Evolutionary conservation across 441 rosid genomes (phyloP).

Genomic region (Populus hybrid): DNA sequence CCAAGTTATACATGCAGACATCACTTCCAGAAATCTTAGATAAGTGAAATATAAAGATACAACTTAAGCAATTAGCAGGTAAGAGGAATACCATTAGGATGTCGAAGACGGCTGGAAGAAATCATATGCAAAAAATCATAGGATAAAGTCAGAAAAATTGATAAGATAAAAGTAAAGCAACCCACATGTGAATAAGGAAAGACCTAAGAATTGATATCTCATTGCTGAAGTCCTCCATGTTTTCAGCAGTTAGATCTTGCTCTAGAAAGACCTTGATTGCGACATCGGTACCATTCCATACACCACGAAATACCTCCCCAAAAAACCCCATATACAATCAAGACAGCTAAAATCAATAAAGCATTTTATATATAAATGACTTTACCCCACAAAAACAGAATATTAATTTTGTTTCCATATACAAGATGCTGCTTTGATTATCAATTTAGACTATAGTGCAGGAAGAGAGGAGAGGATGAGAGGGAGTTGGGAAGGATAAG

Average conservation of each 20-base stretch:
- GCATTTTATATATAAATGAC: too few species aligned
- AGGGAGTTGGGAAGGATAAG: background rate
- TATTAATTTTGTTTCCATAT: background rate
- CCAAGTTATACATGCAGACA: too few species aligned
- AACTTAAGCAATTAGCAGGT: slow-evolving; percentile 15
- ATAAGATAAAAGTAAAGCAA: slow-evolving; percentile 18
- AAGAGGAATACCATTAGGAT: slow-evolving; percentile 83
- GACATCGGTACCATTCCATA: slow-evolving; percentile 98
- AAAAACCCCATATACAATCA: slow-evolving; percentile 60
- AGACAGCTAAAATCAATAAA: background rate
- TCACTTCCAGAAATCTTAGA: too few species aligned
- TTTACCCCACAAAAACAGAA: too few species aligned
- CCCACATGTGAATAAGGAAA: slow-evolving; percentile 25
- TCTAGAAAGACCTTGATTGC: slow-evolving; percentile 97
- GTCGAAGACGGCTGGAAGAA: slow-evolving; percentile 83
- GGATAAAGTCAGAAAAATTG: slow-evolving; percentile 35
- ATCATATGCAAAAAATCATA: slow-evolving; percentile 25
- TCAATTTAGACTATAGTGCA: background rate
- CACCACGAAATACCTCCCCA: slow-evolving; percentile 95
- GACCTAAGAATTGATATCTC: slow-evolving; percentile 98
- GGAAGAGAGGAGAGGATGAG: background rate
- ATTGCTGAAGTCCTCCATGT: slow-evolving; percentile 99
- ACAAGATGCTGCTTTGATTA: background rate
- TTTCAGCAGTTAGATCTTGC: slow-evolving; percentile 97
- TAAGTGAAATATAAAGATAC: background rate